Conservation (phyloP, 2,329 filamentous ascomycete species). For the Apiospora kogelbergensis region DNA sequence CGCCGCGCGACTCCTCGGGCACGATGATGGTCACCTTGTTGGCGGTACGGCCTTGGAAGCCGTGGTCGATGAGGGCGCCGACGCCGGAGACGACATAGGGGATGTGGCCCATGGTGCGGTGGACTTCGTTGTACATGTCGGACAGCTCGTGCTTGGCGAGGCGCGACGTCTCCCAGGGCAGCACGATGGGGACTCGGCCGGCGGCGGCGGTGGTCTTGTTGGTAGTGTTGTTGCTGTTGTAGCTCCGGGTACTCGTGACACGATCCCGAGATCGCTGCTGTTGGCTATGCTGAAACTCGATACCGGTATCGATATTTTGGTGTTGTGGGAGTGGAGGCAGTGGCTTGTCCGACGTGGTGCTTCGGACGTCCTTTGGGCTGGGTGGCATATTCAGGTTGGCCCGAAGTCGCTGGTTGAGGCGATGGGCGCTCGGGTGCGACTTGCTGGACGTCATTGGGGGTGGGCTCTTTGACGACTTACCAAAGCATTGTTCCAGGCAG, state of each 20-base stretch:
- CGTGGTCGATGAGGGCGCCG: constrained; percentile 45
- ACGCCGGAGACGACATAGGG: constrained; percentile 48
- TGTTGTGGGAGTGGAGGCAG: neutral
- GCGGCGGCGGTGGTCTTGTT: neutral
- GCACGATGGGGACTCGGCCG: neutral
- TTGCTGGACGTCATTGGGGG: neutral
- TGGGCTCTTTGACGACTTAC: neutral
- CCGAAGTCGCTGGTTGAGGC: neutral
- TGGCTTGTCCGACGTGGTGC: neutral
- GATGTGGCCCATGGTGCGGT: constrained; percentile 40
- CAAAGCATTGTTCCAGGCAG: neutral
- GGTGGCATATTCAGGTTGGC: neutral
- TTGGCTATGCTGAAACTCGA: neutral
- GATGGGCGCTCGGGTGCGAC: neutral
- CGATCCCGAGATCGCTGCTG: neutral
- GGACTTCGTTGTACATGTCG: constrained; percentile 40
- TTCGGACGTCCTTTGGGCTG: neutral
- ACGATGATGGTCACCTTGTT: constrained; percentile 41
- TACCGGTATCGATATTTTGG: neutral
- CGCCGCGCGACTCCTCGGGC: constrained; percentile 33
- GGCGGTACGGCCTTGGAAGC: constrained; percentile 31
- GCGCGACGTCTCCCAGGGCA: constrained; percentile 18
- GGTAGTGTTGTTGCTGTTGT: neutral
- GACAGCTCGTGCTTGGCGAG: constrained; percentile 32
- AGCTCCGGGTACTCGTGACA: neutral